Base-by-base conservation (phyloP, 805 yeast species). In the Myxozyma sirexii region DNA sequence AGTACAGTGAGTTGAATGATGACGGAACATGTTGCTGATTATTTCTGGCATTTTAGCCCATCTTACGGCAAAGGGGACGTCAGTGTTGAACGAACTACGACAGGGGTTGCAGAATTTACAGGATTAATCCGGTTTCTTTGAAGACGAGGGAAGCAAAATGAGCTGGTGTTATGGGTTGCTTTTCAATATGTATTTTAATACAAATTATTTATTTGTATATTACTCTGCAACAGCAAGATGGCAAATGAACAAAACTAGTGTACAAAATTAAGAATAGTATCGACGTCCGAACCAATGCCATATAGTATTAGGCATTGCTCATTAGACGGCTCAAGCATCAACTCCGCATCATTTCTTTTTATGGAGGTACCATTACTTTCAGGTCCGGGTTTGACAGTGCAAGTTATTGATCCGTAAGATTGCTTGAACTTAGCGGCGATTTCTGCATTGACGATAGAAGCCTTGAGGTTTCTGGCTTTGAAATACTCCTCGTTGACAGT, bases 31-130 rank as follows among this genome's bases (percentile, higher is more conserved):
- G 15, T 10, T n/a, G n/a, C 23, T 41, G 38, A 19, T 42, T 8
- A 33, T 35, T 33, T 12, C 13, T 13, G 26, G 7, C 27, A 27
- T 21, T 13, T n/a, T 43, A 59, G 63, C 42, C n/a, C 54, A 58
- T 47, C 53, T 61, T 12, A 61, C 65, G 2, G 60, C 65, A 10
- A 58, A 54, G 31, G 65, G 65, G 39, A 41, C 46, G 13, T 33
- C 58, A 17, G 54, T 61, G 3, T 29, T 60, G 17, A 44, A 48
- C 47, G 66, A 60, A 26, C 54, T 62, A 13, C 58, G 66, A 15
- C 54, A 48, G 2, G 62, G 66, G 3, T 17, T 60, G 43, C 66
- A 62, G 46, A 50, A 49, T 41, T 43, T 62, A 2, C 56, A 45
- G 13, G 38, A 35, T 23, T 39, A 48, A 23, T 48, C 33, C 10